Evolutionary conservation across 768 basidiomycete genomes (phyloP), one percentile per base, ranked within the genome.

Genomic region (Lentinula sp.): DNA sequence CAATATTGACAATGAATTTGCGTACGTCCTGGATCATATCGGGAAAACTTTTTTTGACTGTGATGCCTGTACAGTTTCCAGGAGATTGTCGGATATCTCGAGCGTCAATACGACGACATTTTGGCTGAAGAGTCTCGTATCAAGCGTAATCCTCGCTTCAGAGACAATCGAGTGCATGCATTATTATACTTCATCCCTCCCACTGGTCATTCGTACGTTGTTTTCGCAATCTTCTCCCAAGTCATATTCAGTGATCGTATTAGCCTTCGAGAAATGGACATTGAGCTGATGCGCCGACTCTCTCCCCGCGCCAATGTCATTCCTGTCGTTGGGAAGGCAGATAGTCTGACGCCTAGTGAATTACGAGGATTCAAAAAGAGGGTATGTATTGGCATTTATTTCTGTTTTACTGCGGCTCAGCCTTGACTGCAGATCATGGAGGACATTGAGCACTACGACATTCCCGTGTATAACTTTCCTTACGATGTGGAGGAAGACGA

Each of bases 401-500:
- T 46, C 32, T 37, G 48, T 28, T 3, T 28, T 28, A 28, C 28
- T 43, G 35, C 50, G 45, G 4, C 61, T 64, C 61, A 20, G 52
- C 4, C 58, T n/a, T 60, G 18, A 59, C 6, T 35, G 0, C 32
- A 97, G 95, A 87, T 99, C 69, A 99, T 98, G 96, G 96, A 99
- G 75, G 97, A 99, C 71, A 99, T 99, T 67, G 96, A 98, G 69
- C 85, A 98, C 79, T 98, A 98, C 70, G 89, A 90, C 65, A 98
- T 99, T 67, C 97, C 97, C 4, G 90, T 98, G 43, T 98, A 98
- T 81, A 98, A 98, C 79, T 99, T 99, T 83, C 97, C 97, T 0
- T 99, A 98, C 72, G 97, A 98, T 66, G 88, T 96, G 6, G 97
- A 99, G 73, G 97, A 99, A 74, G 97, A 99, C 70, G 97, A 99